Conservation (phyloP, 805 yeast species). For the Spathaspora passalidarum region DNA sequence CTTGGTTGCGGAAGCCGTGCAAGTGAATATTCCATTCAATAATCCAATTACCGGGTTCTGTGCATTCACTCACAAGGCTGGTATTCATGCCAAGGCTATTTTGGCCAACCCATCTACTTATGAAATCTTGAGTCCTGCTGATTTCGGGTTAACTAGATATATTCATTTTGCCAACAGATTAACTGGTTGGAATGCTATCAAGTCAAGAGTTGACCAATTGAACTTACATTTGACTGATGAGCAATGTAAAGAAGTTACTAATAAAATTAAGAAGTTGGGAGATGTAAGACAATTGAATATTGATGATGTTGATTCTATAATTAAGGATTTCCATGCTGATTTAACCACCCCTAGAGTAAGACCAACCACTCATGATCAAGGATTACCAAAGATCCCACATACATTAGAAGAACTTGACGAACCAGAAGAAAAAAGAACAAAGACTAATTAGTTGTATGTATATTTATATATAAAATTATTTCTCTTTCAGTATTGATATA, state of each 20-base stretch:
- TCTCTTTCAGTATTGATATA: not conserved
- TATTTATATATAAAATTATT: not conserved
- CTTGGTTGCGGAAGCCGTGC: slow-evolving; percentile 57
- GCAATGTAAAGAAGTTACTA: slow-evolving; percentile 55
- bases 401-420: slow-evolving; percentile 6
- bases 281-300: slow-evolving; percentile 58
- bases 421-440: slow-evolving; percentile 3
- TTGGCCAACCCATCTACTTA: slow-evolving; percentile 63
- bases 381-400: slow-evolving; percentile 8
- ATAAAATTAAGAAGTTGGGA: slow-evolving; percentile 54
- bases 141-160: slow-evolving; percentile 59
- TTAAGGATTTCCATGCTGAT: slow-evolving; percentile 51
- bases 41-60: slow-evolving; percentile 64
- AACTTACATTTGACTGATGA: slow-evolving; percentile 54
- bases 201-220: slow-evolving; percentile 58
- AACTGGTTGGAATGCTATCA: slow-evolving; percentile 65
- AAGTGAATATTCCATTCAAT: slow-evolving; percentile 58
- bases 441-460: not conserved
- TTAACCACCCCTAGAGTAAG: slow-evolving; percentile 5
- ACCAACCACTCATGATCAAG: slow-evolving; percentile 1
- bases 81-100: slow-evolving; percentile 61
- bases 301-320: slow-evolving; percentile 60
- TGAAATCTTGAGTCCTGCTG: slow-evolving; percentile 56
- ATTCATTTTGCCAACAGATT: slow-evolving; percentile 60
- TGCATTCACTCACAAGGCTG: slow-evolving; percentile 64